phyloP scores from a whole-genome alignment of 345 rosid genomes.

The Fremontodendron californicum region DNA sequence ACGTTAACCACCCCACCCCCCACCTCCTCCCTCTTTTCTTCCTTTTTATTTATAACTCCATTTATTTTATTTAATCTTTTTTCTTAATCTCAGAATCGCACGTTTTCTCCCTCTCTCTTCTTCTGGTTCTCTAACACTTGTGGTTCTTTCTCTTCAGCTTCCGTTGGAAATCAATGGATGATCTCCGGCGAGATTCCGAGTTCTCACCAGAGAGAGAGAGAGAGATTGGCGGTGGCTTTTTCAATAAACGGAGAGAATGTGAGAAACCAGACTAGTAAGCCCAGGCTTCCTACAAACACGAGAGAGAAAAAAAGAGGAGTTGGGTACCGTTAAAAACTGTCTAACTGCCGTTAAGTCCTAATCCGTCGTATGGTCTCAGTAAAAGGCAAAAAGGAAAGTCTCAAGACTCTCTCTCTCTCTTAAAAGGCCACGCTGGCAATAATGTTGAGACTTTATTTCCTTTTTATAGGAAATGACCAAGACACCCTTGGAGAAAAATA shows the following conservation, averaged over 20 bases:
- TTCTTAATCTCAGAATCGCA: not conserved
- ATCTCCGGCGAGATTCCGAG: conserved; percentile 42
- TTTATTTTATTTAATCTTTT: not conserved
- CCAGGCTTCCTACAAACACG: conserved; percentile 28
- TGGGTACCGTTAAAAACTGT: conserved; percentile 23
- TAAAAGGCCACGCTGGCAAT: conserved; percentile 9
- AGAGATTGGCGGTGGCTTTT: not conserved
- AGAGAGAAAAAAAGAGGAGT: not conserved
- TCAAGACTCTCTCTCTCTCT: not conserved
- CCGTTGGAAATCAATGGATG: conserved; percentile 25
- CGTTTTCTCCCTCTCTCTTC: not conserved
- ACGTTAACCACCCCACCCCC: conserved; percentile 46
- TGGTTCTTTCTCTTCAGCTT: not conserved
- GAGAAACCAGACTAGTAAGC: conserved; percentile 12
- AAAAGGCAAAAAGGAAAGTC: not conserved
- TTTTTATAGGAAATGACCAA: too few relatives aligned
- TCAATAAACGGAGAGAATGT: conserved; percentile 14
- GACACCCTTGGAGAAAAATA: too few relatives aligned
- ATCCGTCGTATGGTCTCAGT: conserved; percentile 15
- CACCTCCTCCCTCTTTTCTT: conserved; percentile 15
- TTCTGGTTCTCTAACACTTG: not conserved
- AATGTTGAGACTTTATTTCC: not conserved
- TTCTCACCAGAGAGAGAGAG: conserved; percentile 31
- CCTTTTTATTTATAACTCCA: not conserved
- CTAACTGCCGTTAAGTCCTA: conserved; percentile 32